Percentiles rank a stretch among this genome's conserved stretches.
These are phyloP conservation scores for Sporothrix euskadiensis DNA, from an alignment of 2,329 filamentous ascomycete species.

Conservation along the genomic window DNA sequence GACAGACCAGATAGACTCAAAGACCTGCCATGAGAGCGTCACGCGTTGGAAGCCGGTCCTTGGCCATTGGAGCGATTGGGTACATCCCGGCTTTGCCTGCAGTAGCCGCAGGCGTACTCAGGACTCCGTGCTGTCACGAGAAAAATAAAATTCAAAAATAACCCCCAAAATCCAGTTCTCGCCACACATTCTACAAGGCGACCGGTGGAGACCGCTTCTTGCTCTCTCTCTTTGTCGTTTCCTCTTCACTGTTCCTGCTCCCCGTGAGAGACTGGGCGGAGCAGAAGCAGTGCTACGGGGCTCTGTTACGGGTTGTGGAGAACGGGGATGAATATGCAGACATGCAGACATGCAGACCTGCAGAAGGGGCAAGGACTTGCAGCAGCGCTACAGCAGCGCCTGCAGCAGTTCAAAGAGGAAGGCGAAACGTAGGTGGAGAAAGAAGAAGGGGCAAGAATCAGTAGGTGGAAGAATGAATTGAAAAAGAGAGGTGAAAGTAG, in stretches of 20 bases:
- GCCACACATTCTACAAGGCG: slow-evolving; percentile 19
- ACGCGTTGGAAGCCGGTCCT: not conserved
- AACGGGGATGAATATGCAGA: not conserved
- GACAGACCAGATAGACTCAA: too few relatives aligned
- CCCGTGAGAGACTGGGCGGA: not conserved
- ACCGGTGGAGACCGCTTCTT: slow-evolving; percentile 22
- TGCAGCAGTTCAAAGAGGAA: slow-evolving; percentile 12
- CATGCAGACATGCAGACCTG: not conserved
- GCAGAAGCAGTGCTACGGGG: slow-evolving; percentile 20
- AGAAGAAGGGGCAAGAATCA: not conserved
- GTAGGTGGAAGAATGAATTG: not conserved
- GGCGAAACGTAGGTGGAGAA: slow-evolving; percentile 9
- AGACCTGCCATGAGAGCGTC: not conserved
- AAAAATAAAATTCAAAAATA: not conserved
- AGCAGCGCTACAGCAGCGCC: not conserved
- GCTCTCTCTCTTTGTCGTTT: not conserved
- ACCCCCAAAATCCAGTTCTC: not conserved
- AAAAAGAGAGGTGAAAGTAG: not conserved
- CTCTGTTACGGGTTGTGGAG: slow-evolving; percentile 2
- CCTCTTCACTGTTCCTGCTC: not conserved
- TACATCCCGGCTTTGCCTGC: not conserved
- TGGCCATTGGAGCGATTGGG: not conserved
- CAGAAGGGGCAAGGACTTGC: not conserved
- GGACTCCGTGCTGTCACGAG: not conserved
- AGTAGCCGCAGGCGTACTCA: not conserved